Evolutionary conservation across 2,329 filamentous ascomycete species (phyloP), one percentile per base, ranked within the genome.

Genomic region (Hypoxylon sp.): DNA sequence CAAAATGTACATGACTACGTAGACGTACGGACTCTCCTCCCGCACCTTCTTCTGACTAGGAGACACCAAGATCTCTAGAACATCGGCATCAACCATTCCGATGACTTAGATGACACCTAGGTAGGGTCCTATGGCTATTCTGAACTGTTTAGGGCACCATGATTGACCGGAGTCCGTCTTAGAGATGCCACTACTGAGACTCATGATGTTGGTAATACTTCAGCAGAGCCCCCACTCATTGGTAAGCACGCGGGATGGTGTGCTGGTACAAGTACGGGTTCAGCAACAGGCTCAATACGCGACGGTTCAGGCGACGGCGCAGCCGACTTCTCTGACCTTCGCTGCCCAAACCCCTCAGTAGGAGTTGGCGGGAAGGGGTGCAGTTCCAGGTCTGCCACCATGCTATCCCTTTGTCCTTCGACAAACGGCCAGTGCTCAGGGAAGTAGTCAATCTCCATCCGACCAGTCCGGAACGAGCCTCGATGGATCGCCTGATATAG

Each of bases 401-500:
- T 25, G 4, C 34, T 43, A n/a, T 65, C 66, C 17, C 49, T 19
- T 19, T 21, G 13, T 5, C 56, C 65, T 19, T 49, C 36, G 5
- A 55, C 53, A 32, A 48, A 36, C 1, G 58, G 62, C 57, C 61
- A 68, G 30, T 61, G 38, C 48, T 65, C 65, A 11, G 28, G 21
- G 38, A 38, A 58, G 3, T 17, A 25, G 14, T 65, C 68, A 38
- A 71, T 58, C 62, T 66, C 68, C 2, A 30, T 19, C 1, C 50
- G 28, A 3, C 67, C 66, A 5, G 67, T 65, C 19, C 36, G 21
- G 17, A 60, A 65, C 3, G 4, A 14, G 1, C 61, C 63, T 3
- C 45, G 32, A 19, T 67, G 67, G 41, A 71, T 34, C 3, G 41
- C 46, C 28, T 55, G 19, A 28, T 63, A 53, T 9, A 71, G 23